Conservation (phyloP, 108 stramenopile species). For the Cafeteria roenbergensis region DNA sequence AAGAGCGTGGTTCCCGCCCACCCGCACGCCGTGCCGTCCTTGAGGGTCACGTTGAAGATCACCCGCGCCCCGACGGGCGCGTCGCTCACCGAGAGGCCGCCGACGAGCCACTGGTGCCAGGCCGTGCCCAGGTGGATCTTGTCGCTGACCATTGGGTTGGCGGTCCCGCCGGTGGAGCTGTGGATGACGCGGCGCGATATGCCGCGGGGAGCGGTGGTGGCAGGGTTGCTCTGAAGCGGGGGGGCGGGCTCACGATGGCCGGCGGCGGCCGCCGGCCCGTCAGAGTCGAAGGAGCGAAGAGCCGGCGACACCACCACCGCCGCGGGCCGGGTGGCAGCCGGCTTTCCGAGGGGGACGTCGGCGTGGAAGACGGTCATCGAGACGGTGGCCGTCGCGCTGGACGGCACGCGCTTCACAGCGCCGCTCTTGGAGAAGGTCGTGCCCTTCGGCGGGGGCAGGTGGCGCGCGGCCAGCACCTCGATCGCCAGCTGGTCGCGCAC, state of each 20-base stretch:
- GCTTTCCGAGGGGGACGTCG: not conserved
- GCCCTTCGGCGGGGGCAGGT: not conserved
- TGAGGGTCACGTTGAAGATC: slow-evolving; percentile 13
- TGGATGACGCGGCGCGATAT: not conserved
- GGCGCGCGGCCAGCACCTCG: not conserved
- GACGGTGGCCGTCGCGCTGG: not conserved
- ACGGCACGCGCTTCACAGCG: not conserved
- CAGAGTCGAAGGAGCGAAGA: slow-evolving; percentile 7
- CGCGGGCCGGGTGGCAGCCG: too few relatives aligned
- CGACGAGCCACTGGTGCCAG: not conserved
- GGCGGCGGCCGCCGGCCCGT: not conserved
- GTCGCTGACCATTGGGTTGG: too few relatives aligned
- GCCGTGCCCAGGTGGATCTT: not conserved
- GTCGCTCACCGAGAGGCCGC: slow-evolving; percentile 14
- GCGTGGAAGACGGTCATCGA: not conserved
- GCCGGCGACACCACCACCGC: too few relatives aligned
- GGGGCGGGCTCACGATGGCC: not conserved
- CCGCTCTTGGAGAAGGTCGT: not conserved
- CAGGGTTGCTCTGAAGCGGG: not conserved
- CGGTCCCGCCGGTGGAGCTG: too few relatives aligned
- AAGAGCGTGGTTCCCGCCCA: slow-evolving; percentile 13
- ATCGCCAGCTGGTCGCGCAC: not conserved
- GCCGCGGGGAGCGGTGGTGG: not conserved
- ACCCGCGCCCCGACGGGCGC: slow-evolving; percentile 22
- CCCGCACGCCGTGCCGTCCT: not conserved